phyloP scores from a whole-genome alignment of 768 basidiomycete species.

The Naganishia onofrii region DNA sequence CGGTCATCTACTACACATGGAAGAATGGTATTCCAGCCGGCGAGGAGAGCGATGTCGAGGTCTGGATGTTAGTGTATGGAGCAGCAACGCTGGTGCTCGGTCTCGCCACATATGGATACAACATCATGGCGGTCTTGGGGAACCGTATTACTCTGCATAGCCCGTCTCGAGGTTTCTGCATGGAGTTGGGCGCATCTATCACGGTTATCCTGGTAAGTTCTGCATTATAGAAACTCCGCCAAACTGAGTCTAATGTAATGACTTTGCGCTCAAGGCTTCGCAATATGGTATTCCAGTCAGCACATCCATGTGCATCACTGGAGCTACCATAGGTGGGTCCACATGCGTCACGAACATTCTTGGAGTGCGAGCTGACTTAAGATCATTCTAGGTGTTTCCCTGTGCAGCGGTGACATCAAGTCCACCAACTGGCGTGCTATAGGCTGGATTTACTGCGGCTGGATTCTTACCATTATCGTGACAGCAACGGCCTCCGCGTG shows the following conservation, averaged over 20 bases:
- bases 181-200: slow-evolving; percentile 56
- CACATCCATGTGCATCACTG: slow-evolving; percentile 52
- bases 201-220: slow-evolving; percentile 50
- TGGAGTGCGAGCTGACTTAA: slow-evolving; percentile 16
- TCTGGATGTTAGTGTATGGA: slow-evolving; percentile 54
- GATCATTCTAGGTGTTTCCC: slow-evolving; percentile 42
- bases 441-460: slow-evolving; percentile 50
- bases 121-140: slow-evolving; percentile 54
- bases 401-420: slow-evolving; percentile 47
- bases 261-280: background rate
- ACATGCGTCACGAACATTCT: no score
- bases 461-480: slow-evolving; percentile 47
- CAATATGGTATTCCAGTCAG: slow-evolving; percentile 49
- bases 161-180: slow-evolving; percentile 55
- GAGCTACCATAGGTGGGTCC: slow-evolving; percentile 46
- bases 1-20: slow-evolving; percentile 55
- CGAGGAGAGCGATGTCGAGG: slow-evolving; percentile 38
- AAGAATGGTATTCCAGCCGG: slow-evolving; percentile 38
- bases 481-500: slow-evolving; percentile 44
- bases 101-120: slow-evolving; percentile 51
- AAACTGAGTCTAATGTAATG: background rate
- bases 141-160: slow-evolving; percentile 55
- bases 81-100: slow-evolving; percentile 41
- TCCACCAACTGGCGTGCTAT: slow-evolving; percentile 51
- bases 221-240: background rate